A percentile compares a stretch with the other conserved stretches of the same genome.
Conservation (phyloP, 1,139 yeast genomes). For the Candida pseudoviswanathii region DNA sequence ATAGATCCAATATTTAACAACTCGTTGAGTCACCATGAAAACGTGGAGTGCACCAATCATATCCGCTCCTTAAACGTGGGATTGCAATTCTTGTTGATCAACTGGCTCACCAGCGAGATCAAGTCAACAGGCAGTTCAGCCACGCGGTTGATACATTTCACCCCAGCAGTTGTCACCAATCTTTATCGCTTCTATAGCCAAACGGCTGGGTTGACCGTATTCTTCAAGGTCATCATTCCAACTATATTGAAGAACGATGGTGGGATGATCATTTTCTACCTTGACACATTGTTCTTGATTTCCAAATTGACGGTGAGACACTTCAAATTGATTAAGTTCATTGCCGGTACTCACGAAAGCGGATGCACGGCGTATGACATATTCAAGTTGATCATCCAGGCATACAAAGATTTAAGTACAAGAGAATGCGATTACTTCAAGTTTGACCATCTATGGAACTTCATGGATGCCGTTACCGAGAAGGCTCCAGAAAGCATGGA, state of each 20-base stretch:
- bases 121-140: slow-evolving; percentile 32
- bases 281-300: slow-evolving; percentile 43
- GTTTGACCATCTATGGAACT: slow-evolving; percentile 40
- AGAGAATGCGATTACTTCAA: slow-evolving; percentile 38
- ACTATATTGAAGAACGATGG: slow-evolving; percentile 43
- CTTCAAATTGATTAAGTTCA: slow-evolving; percentile 38
- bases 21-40: slow-evolving; percentile 6
- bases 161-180: slow-evolving; percentile 32
- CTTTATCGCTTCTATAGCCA: slow-evolving; percentile 36
- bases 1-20: slow-evolving; percentile 23
- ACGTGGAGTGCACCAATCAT: slow-evolving; percentile 9
- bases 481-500: slow-evolving; percentile 14
- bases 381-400: slow-evolving; percentile 34
- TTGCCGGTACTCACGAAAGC: slow-evolving; percentile 32
- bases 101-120: slow-evolving; percentile 46
- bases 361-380: slow-evolving; percentile 37
- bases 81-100: slow-evolving; percentile 42
- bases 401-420: slow-evolving; percentile 36
- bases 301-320: slow-evolving; percentile 38
- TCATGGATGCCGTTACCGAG: slow-evolving; percentile 35
- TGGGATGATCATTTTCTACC: slow-evolving; percentile 41
- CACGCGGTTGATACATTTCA: slow-evolving; percentile 40
- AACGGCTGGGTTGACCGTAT: slow-evolving; percentile 42
- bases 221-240: slow-evolving; percentile 43
- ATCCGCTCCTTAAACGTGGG: slow-evolving; percentile 32